Evolutionary conservation across 164 flowering plant genomes (phyloP), one percentile per base, ranked within the genome.

Genomic region (Macadamia tetraphylla): DNA sequence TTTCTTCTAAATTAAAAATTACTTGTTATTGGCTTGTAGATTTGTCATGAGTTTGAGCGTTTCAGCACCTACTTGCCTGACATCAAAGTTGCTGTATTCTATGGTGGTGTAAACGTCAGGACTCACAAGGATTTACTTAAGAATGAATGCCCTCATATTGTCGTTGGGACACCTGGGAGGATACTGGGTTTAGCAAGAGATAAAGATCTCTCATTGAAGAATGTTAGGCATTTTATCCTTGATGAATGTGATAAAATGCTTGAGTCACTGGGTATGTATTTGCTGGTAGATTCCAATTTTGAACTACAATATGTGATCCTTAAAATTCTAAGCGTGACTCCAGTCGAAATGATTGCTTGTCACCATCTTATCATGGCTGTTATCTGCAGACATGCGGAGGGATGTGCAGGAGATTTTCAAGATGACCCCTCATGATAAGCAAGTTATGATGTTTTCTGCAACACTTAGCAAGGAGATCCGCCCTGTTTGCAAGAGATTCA

Each of bases 171-270:
- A 3, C 98, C 98, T 71, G 98, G 98, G 60, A 82, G 98, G 71
- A 81, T 94, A 42, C 72, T 94, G 63, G 98, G 93, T 14, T 71
- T 94, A 62, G 86, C 96, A 7, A 84, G 94, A 71, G 98, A 91
- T n/a, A 94, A 91, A 73, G 97, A 91, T 60, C 92, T 94, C n/a
- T 75, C 87, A 3, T 71, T 94, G 76, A 94, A 84, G 82, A 90
- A 90, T 81, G 98, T 94, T 74, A 84, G 98, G 83, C 97, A 91
- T 78, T 94, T 94, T 72, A 94, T 94, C 56, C 91, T 94, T 51
- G 98, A 94, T 78, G 97, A 94, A 74, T 94, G 98, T 76, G 98
- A 94, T 72, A 91, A 94, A 79, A 94, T 94, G 98, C 91, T 94
- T 17, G 98, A 94, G 77, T 92, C 98, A 49, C 96, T 94, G 60